Conservation (phyloP, 1,284 basidiomycete species). For the Peniophora sp. region DNA sequence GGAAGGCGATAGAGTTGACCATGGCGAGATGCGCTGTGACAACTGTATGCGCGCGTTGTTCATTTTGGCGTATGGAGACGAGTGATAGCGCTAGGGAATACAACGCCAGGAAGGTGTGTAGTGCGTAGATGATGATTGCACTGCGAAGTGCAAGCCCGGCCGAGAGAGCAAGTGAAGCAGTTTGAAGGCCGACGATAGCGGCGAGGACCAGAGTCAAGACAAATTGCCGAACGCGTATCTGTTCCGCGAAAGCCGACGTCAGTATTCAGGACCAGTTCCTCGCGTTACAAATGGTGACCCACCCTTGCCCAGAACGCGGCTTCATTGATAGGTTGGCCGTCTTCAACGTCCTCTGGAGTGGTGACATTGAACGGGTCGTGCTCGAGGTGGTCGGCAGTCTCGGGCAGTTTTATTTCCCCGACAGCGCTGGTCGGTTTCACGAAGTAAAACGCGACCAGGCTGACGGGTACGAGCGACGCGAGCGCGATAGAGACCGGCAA, state of each 20-base stretch:
- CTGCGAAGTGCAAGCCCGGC: constrained; percentile 24
- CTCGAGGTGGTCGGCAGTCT: constrained; percentile 4
- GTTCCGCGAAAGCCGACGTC: constrained; percentile 1
- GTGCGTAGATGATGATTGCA: constrained; percentile 29
- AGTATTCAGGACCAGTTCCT: background rate
- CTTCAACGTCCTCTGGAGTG: constrained; percentile 58
- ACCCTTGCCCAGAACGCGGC: constrained; percentile 67
- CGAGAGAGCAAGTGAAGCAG: constrained; percentile 22
- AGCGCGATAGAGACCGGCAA: background rate
- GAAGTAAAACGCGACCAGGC: background rate
- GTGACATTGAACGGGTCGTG: constrained; percentile 76
- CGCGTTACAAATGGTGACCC: constrained; percentile 20
- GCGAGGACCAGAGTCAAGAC: constrained; percentile 36
- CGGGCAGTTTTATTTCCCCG: background rate
- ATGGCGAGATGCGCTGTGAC: constrained; percentile 60
- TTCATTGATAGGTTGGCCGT: constrained; percentile 71
- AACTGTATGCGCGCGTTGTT: constrained; percentile 44
- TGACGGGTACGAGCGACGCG: background rate
- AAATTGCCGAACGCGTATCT: constrained; percentile 55
- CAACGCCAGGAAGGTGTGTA: constrained; percentile 53
- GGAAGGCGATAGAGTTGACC: constrained; percentile 47
- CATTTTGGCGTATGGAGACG: constrained; percentile 45
- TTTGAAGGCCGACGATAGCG: constrained; percentile 40
- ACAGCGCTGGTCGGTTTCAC: background rate
- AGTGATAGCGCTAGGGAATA: constrained; percentile 51